phyloP scores from a whole-genome alignment of 75 land plant species.

The Azolla pinnata region DNA sequence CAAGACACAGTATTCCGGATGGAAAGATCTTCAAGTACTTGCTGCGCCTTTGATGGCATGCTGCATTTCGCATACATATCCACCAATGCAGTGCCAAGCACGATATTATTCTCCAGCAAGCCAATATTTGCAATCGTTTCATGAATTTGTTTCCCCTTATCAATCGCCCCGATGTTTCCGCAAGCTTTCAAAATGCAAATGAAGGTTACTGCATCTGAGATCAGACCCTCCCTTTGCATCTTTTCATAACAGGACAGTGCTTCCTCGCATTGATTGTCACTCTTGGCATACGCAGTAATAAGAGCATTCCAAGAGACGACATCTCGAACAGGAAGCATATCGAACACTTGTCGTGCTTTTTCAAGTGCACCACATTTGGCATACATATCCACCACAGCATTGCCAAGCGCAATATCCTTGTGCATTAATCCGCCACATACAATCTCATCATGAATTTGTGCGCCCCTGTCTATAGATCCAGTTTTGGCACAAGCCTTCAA shows the following conservation, averaged over 20 bases:
- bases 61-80: slow-evolving; percentile 16
- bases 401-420: slow-evolving; percentile 19
- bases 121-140: slow-evolving; percentile 11
- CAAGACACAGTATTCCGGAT: slow-evolving; percentile 4
- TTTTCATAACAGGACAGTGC: slow-evolving; percentile 16
- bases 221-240: slow-evolving; percentile 29
- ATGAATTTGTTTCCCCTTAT: slow-evolving; percentile 28
- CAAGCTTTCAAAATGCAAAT: slow-evolving; percentile 29
- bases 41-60: background rate
- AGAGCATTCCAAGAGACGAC: slow-evolving; percentile 51
- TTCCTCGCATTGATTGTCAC: slow-evolving; percentile 13
- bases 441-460: slow-evolving; percentile 16
- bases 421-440: slow-evolving; percentile 12
- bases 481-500: slow-evolving; percentile 13
- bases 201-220: slow-evolving; percentile 29
- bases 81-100: slow-evolving; percentile 5
- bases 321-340: slow-evolving; percentile 37
- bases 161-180: slow-evolving; percentile 5
- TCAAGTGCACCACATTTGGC: slow-evolving; percentile 25
- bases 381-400: slow-evolving; percentile 47
- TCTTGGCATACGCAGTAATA: slow-evolving; percentile 38
- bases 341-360: slow-evolving; percentile 29
- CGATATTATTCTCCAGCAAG: slow-evolving; percentile 17
- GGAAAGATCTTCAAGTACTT: slow-evolving; percentile 6
- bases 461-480: slow-evolving; percentile 11